Conservation (phyloP, 345 rosid genomes). For the Cochlearia excelsa region DNA sequence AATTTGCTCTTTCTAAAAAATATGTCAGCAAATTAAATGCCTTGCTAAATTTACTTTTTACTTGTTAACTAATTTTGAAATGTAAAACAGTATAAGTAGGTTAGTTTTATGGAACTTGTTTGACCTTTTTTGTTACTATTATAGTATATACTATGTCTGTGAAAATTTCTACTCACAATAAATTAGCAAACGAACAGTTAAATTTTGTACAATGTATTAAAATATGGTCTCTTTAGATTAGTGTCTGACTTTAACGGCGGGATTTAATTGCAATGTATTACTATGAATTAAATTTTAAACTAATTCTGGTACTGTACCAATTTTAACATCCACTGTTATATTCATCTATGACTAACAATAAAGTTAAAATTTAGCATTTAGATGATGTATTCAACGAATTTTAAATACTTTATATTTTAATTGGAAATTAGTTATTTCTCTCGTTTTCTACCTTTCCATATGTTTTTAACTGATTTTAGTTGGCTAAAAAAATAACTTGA, state of each 20-base stretch:
- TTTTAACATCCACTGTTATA: constrained; percentile 28
- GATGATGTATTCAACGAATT: too few relatives aligned
- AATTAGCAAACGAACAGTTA: constrained; percentile 19
- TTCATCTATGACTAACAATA: background rate
- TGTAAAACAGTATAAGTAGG: constrained; percentile 15
- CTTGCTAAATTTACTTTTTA: background rate
- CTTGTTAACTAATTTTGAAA: background rate
- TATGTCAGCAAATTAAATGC: too few relatives aligned
- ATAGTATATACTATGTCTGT: constrained; percentile 17
- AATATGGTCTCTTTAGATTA: background rate
- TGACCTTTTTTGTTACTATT: constrained; percentile 19
- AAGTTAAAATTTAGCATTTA: too few relatives aligned
- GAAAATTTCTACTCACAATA: constrained; percentile 20
- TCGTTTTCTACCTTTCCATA: background rate
- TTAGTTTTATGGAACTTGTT: constrained; percentile 20
- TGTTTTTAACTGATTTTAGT: background rate
- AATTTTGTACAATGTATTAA: background rate
- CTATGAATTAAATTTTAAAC: background rate
- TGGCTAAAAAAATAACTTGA: too few relatives aligned
- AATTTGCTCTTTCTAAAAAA: background rate
- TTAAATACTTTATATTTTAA: too few relatives aligned
- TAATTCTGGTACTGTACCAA: constrained; percentile 6
- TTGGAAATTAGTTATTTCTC: too few relatives aligned
- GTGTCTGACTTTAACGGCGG: constrained; percentile 35
- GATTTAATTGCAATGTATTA: constrained; percentile 23